Evolutionary conservation across 2,329 filamentous ascomycete species (phyloP).

Genomic region (Xylaria sp.): DNA sequence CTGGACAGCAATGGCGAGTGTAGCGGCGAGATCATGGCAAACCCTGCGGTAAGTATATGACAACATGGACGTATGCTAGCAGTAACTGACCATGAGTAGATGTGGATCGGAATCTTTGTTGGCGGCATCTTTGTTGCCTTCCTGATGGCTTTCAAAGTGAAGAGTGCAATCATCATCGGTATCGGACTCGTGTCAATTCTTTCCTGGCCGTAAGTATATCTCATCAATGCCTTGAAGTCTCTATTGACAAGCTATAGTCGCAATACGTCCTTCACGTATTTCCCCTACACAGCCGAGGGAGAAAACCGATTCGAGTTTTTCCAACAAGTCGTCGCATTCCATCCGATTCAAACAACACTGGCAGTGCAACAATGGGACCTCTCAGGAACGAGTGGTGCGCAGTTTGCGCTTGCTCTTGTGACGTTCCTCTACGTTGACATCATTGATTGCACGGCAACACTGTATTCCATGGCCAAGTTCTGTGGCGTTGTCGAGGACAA

Average conservation of each 20-base stretch:
- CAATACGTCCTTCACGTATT: conserved; percentile 65
- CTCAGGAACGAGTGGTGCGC: conserved; percentile 45
- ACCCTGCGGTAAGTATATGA: conserved; percentile 53
- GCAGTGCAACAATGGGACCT: conserved; percentile 64
- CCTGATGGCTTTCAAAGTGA: conserved; percentile 73
- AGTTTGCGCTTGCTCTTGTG: conserved; percentile 66
- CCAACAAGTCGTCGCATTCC: conserved; percentile 65
- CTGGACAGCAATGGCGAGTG: conserved; percentile 49
- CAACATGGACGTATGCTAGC: neutral
- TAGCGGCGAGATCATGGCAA: conserved; percentile 63
- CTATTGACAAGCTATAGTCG: conserved; percentile 40
- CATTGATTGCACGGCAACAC: conserved; percentile 69
- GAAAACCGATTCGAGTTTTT: conserved; percentile 65
- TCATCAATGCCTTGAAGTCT: neutral
- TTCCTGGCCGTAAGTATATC: conserved; percentile 61
- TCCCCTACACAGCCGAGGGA: conserved; percentile 60
- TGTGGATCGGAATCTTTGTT: conserved; percentile 82
- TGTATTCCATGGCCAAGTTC: conserved; percentile 79
- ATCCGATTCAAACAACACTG: conserved; percentile 60
- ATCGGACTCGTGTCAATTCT: conserved; percentile 67
- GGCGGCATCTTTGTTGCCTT: conserved; percentile 75
- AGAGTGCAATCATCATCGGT: conserved; percentile 68
- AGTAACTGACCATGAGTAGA: conserved; percentile 35
- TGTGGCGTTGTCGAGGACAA: conserved; percentile 60
- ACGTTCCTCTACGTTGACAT: conserved; percentile 78